phyloP scores from a whole-genome alignment of 805 yeast species.

The Candida dendrica region DNA sequence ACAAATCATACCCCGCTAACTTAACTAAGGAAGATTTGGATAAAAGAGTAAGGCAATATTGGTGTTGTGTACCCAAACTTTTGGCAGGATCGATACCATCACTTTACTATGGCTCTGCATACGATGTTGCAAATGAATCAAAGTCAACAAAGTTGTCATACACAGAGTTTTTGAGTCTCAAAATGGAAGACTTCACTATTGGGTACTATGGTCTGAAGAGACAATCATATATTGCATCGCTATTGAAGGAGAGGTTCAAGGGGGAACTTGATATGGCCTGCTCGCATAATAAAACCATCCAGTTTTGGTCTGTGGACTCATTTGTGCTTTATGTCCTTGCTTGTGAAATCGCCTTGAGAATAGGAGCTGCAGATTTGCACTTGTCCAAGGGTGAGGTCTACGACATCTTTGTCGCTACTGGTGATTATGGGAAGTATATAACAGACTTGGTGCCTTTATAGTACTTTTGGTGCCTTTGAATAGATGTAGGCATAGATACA shows the following conservation, averaged over 20 bases:
- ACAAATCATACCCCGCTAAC: slow-evolving; percentile 17
- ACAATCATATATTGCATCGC: slow-evolving; percentile 41
- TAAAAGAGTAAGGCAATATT: slow-evolving; percentile 22
- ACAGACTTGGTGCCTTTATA: slow-evolving; percentile 12
- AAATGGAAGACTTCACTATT: slow-evolving; percentile 39
- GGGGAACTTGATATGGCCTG: slow-evolving; percentile 21
- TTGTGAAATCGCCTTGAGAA: slow-evolving; percentile 49
- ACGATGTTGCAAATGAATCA: slow-evolving; percentile 30
- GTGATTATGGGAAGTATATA: slow-evolving; percentile 37
- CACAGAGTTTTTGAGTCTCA: slow-evolving; percentile 31
- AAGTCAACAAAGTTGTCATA: slow-evolving; percentile 36
- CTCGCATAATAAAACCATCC: slow-evolving; percentile 35
- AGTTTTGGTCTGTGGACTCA: slow-evolving; percentile 54
- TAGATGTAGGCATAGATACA: too few species aligned
- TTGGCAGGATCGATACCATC: slow-evolving; percentile 41
- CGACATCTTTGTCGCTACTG: slow-evolving; percentile 36
- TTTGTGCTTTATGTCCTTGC: slow-evolving; percentile 55
- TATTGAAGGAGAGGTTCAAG: slow-evolving; percentile 29
- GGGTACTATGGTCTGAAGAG: slow-evolving; percentile 60
- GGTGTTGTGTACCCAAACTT: slow-evolving; percentile 29
- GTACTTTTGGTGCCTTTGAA: too few species aligned
- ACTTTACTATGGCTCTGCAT: slow-evolving; percentile 44
- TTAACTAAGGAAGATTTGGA: slow-evolving; percentile 24
- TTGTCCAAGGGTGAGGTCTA: slow-evolving; percentile 37
- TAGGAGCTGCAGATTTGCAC: slow-evolving; percentile 40